Percentiles rank a stretch among this genome's conserved stretches.
Conservation (phyloP, 352 stramenopile genomes). For the Globisporangium middletonii region DNA sequence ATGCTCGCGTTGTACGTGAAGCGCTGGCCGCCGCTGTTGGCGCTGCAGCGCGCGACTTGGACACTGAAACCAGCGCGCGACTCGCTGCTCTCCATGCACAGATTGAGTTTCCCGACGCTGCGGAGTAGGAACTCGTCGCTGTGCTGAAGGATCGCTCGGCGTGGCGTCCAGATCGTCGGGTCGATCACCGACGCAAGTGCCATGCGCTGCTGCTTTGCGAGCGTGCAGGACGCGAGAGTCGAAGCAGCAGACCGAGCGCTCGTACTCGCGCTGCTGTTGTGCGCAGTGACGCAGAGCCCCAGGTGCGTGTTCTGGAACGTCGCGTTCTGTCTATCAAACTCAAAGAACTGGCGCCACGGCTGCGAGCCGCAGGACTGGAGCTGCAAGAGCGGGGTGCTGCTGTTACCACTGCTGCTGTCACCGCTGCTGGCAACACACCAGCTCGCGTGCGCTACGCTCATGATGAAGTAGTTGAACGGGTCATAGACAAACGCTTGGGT, state of each 20-base stretch:
- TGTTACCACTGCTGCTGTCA: too few species aligned
- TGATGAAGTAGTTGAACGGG: slow-evolving; percentile 7
- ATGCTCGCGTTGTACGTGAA: slow-evolving; percentile 6
- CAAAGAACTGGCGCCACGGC: slow-evolving; percentile 5
- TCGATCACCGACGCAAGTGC: not conserved
- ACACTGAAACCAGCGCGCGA: not conserved
- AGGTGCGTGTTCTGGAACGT: slow-evolving; percentile 3
- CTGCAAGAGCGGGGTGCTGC: not conserved
- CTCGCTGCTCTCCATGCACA: slow-evolving; percentile 6
- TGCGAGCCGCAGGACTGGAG: slow-evolving; percentile 3
- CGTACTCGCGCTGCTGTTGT: not conserved
- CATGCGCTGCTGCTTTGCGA: not conserved
- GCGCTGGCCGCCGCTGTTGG: not conserved
- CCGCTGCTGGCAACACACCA: slow-evolving; percentile 8
- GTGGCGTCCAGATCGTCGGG: not conserved
- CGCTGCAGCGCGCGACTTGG: not conserved
- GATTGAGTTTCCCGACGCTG: slow-evolving; percentile 6
- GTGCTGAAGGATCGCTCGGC: not conserved
- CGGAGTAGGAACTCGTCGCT: slow-evolving; percentile 6
- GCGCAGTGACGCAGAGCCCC: slow-evolving; percentile 3
- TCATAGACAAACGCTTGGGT: slow-evolving; percentile 12
- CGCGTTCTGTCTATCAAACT: not conserved
- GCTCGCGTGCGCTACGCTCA: slow-evolving; percentile 1
- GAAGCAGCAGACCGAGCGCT: too few species aligned
- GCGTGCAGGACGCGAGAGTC: not conserved